Base-by-base conservation (phyloP, 2,329 filamentous ascomycete species). In the Scedosporium boydii region DNA sequence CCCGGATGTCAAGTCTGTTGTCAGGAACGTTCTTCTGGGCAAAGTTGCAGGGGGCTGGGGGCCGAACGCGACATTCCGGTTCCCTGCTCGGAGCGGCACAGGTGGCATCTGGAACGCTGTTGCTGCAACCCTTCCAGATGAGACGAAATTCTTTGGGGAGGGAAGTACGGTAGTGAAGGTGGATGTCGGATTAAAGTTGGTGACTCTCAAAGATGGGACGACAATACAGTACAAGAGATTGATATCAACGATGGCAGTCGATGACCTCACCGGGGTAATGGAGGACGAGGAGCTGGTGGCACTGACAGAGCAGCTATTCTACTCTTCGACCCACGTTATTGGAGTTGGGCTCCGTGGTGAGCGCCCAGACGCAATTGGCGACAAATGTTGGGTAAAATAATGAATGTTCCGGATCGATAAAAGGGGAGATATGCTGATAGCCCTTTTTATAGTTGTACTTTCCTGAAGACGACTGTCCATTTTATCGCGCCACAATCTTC, bases 401-500 rank as follows among this genome's bases (percentile, higher is more conserved):
- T 4, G 1, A 18, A 21, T 51, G 48, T 48, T 51, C 14, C 55
- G 61, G 58, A 66, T 48, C 27, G 14, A 10, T 3, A 14, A 63
- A 60, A 67, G 64, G 65, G 67, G 16, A 53, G 26, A 26, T 18
- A 38, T 41, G 2, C 38, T 62, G 61, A 70, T 74, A 69, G 75
- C 61, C 2, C 7, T 12, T 16, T 16, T 0, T 14, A 2, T 29
- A 88, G 87, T 83, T 99, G 68, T 99, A 99, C 86, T 99, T 98
- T 87, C 95, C 95, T 66, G 95, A 99, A 78, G 89, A 96, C 77
- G 89, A 99, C 84, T 97, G 92, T 82, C 92, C 92, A 74, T 99
- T 99, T 84, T 99, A 99, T 84, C 91, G 95, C 70, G 95, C 95
- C 72, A 99, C 95, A 73, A 98, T 99, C 80, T 99, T 99, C 86